Evolutionary conservation across 1,139 yeast genomes (phyloP).

Genomic region (Saccharomycopsis hybrid): DNA sequence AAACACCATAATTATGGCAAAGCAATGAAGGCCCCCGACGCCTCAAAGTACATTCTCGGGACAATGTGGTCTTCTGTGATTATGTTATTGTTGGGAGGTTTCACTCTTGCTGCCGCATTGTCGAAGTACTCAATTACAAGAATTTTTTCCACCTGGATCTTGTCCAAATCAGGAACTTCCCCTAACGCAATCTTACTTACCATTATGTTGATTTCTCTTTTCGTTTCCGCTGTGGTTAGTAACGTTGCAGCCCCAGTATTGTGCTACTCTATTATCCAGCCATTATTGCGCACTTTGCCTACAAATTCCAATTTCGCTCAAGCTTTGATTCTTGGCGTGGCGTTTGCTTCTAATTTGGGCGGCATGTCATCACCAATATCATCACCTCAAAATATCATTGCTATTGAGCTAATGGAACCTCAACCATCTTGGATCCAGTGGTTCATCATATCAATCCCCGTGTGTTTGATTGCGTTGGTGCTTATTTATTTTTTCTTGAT

Average conservation of each 20-base stretch:
- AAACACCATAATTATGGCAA: conserved; percentile 32
- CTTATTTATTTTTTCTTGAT: conserved; percentile 54
- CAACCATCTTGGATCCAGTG: conserved; percentile 73
- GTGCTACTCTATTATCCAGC: conserved; percentile 61
- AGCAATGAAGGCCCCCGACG: conserved; percentile 44
- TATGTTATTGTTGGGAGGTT: conserved; percentile 63
- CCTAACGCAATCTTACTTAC: conserved; percentile 58
- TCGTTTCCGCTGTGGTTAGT: conserved; percentile 73
- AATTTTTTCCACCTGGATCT: conserved; percentile 57
- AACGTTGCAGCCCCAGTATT: conserved; percentile 76
- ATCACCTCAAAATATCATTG: conserved; percentile 72
- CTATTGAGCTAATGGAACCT: conserved; percentile 59
- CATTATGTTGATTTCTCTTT: conserved; percentile 61
- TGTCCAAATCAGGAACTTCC: conserved; percentile 58
- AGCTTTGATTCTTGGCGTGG: conserved; percentile 65
- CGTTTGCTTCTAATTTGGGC: conserved; percentile 64
- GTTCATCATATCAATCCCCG: conserved; percentile 64
- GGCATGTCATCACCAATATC: conserved; percentile 83
- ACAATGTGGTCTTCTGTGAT: conserved; percentile 75
- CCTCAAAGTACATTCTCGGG: conserved; percentile 49
- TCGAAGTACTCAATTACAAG: conserved; percentile 67
- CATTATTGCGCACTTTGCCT: conserved; percentile 56
- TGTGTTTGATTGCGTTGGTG: conserved; percentile 47
- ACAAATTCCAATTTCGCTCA: conserved; percentile 55
- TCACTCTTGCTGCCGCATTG: conserved; percentile 66